These are phyloP conservation scores for Stylosanthes scabra DNA, from an alignment of 331 rosid species.

Conservation along the genomic window DNA sequence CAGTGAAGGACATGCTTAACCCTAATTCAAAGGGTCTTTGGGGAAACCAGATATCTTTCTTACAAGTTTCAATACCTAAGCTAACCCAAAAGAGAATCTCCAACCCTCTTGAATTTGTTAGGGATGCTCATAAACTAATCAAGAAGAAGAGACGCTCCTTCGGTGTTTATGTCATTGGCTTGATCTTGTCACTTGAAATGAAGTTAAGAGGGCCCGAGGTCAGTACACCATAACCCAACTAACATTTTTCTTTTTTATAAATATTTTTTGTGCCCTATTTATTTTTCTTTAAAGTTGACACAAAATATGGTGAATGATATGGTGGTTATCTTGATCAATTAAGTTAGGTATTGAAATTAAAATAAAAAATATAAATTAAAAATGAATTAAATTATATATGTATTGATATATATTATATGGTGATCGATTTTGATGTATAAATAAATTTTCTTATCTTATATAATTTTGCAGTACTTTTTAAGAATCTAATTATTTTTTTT, in stretches of 20 bases:
- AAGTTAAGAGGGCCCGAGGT: constrained; percentile 62
- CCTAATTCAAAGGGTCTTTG: constrained; percentile 42
- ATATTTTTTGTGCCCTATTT: background rate
- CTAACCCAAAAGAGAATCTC: constrained; percentile 21
- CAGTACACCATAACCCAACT: background rate
- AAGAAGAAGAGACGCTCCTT: constrained; percentile 48
- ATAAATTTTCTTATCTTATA: too few species aligned
- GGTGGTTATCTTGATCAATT: too few species aligned
- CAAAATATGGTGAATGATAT: too few species aligned
- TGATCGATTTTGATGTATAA: too few species aligned
- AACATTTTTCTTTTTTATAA: too few species aligned
- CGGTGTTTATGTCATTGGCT: constrained; percentile 42
- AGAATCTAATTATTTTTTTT: too few species aligned
- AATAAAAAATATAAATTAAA: too few species aligned
- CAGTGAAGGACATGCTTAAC: constrained; percentile 56
- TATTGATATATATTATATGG: too few species aligned
- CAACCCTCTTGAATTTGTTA: constrained; percentile 53
- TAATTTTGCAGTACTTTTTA: too few species aligned
- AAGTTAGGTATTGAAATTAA: too few species aligned
- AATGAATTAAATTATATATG: too few species aligned
- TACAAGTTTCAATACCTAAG: constrained; percentile 58
- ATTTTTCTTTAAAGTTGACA: too few species aligned
- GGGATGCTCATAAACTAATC: constrained; percentile 39
- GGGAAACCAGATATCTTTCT: constrained; percentile 60
- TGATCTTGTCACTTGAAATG: constrained; percentile 42